Conservation (phyloP, 345 rosid genomes). For the Sonneratia caseolaris region DNA sequence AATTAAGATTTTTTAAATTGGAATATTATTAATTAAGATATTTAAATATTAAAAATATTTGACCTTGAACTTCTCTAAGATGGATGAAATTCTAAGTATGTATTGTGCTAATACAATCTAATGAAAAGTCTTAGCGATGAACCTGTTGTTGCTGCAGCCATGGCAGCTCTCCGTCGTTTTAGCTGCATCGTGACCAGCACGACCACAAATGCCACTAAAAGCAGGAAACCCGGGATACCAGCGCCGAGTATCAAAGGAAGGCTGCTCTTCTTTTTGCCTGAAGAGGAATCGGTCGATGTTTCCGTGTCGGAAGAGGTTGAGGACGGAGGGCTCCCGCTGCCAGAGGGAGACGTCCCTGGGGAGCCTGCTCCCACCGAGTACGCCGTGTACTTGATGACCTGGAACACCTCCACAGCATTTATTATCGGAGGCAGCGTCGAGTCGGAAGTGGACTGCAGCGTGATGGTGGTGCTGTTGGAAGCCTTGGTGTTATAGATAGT, state of each 20-base stretch:
- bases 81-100: too few relatives aligned
- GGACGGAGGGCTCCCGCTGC: neutral
- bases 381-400: slow-evolving; percentile 18
- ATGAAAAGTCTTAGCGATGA: neutral
- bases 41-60: too few relatives aligned
- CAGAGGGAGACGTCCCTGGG: neutral
- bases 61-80: too few relatives aligned
- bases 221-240: slow-evolving; percentile 22
- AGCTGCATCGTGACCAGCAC: slow-evolving; percentile 13
- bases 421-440: slow-evolving; percentile 42
- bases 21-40: too few relatives aligned
- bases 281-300: neutral
- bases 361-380: slow-evolving; percentile 14
- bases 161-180: slow-evolving; percentile 27
- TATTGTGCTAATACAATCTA: neutral
- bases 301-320: neutral
- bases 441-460: slow-evolving; percentile 20
- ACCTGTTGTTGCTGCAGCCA: slow-evolving; percentile 5
- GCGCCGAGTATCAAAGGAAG: slow-evolving; percentile 29
- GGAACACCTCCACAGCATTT: slow-evolving; percentile 35
- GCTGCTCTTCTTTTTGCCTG: slow-evolving; percentile 21
- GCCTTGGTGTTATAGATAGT: slow-evolving; percentile 11
- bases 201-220: slow-evolving; percentile 25
- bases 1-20: too few relatives aligned
- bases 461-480: slow-evolving; percentile 21